Base-by-base conservation (phyloP, 2,329 filamentous ascomycete genomes). In the Aspergillus pseudonomiae region DNA sequence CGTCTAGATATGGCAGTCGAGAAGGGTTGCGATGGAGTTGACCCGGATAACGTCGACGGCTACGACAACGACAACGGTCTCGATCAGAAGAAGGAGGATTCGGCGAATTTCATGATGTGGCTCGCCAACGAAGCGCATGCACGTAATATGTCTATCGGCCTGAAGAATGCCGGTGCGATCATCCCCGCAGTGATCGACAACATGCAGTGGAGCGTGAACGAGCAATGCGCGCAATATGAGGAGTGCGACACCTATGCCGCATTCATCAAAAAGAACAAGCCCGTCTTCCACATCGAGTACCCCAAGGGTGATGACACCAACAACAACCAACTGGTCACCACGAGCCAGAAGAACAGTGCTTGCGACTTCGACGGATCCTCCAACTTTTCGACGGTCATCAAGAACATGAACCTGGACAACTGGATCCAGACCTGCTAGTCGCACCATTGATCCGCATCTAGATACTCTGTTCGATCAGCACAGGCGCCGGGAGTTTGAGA, bases 231-330 rank as follows among this genome's bases (percentile, higher is more conserved):
- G 19, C 69, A 88, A 72, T 86, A 86, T 68, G 63, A 77, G 5
- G 88, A 91, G 73, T 91, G 89, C 71, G 77, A 79, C 41, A 82
- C 77, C 1, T 91, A 87, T 73, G 75, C 78, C 2, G 75, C 82
- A 4, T 91, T 91, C 70, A 83, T 89, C 61, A 70, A 82, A 11
- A 84, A 83, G 6, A 80, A 82, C 36, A 91, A 91, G 75, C 89
- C 89, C 1, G 89, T 92, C 36, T 91, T 91, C 73, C 86, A 91
- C 72, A 90, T 92, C 66, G 90, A 92, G 78, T 92, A 92, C 70
- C 88, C 88, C 3, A 79, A 84, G 50, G 82, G 80, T 10, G 83
- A 82, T 7, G 71, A 76, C 10, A 74, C 73, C 9, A 75, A 77
- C 65, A 77, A 77, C 59, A 62, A 72, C 45, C 63, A 73, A 0